Evolutionary conservation across 2,329 filamentous ascomycete genomes (phyloP).

Genomic region (Sporothrix brasiliensis): DNA sequence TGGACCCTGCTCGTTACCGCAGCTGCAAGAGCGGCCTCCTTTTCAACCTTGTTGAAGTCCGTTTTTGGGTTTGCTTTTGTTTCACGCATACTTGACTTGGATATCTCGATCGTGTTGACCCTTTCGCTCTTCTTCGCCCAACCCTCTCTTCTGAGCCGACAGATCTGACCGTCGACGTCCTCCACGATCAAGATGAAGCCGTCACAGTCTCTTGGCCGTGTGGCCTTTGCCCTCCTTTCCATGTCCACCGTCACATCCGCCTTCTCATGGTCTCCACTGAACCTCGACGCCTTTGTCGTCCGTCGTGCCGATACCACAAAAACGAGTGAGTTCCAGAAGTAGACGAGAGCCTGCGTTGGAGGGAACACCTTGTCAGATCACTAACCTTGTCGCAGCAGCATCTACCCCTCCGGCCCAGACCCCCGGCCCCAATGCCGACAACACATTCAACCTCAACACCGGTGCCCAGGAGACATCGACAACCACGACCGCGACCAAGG

Average conservation of each 20-base stretch:
- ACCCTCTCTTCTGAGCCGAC: not conserved
- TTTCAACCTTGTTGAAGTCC: not conserved
- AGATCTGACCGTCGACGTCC: not conserved
- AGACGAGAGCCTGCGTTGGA: not conserved
- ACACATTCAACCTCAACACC: slow-evolving; percentile 50
- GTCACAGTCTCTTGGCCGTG: slow-evolving; percentile 50
- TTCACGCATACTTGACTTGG: not conserved
- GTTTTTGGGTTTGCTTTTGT: not conserved
- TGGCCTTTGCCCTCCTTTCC: slow-evolving; percentile 56
- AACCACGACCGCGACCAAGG: slow-evolving; percentile 38
- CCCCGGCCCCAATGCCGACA: slow-evolving; percentile 36
- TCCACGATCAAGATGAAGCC: slow-evolving; percentile 37
- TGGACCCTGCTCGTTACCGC: slow-evolving; percentile 5
- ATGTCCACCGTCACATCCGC: slow-evolving; percentile 55
- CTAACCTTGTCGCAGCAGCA: too few relatives aligned
- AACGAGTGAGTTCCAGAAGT: not conserved
- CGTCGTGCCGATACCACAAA: slow-evolving; percentile 44
- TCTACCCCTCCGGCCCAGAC: not conserved
- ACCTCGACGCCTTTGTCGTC: slow-evolving; percentile 56
- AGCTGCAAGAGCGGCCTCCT: not conserved
- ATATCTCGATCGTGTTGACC: not conserved
- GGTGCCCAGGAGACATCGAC: slow-evolving; percentile 40
- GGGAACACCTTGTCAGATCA: too few relatives aligned
- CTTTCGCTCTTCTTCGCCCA: not conserved
- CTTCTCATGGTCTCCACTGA: slow-evolving; percentile 56